Percentiles rank a stretch among this genome's conserved stretches.
phyloP scores from a whole-genome alignment of 1,284 basidiomycete species.

The Cryptococcus floricola region DNA sequence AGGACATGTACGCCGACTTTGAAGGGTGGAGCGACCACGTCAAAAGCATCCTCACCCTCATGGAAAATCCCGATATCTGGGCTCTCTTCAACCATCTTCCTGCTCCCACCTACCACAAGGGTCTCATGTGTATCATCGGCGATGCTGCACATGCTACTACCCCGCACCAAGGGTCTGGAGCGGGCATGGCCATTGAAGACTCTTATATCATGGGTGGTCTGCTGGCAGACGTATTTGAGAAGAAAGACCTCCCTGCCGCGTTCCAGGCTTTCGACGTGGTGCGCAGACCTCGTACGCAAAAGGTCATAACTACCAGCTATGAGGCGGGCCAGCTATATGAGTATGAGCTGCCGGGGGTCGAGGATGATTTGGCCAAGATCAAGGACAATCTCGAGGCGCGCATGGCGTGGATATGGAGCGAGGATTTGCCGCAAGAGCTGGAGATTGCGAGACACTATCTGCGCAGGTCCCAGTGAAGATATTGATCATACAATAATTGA shows the following conservation, averaged over 20 bases:
- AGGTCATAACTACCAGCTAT: no score
- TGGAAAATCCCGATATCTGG: slow-evolving; percentile 8
- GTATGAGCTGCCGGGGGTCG: no score
- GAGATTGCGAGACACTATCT: no score
- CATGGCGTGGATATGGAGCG: no score
- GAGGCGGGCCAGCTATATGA: no score
- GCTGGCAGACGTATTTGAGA: background rate
- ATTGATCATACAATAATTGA: no score
- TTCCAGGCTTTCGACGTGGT: slow-evolving; percentile 12
- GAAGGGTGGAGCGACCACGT: background rate
- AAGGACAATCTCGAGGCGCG: no score
- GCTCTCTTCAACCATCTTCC: slow-evolving; percentile 19
- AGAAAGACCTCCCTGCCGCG: background rate
- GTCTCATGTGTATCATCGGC: slow-evolving; percentile 11
- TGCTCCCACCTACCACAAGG: slow-evolving; percentile 7
- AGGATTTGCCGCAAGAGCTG: no score
- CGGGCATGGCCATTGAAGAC: slow-evolving; percentile 22
- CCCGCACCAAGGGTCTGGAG: slow-evolving; percentile 23
- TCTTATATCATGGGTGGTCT: slow-evolving; percentile 13
- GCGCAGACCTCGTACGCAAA: background rate
- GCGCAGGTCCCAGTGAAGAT: no score
- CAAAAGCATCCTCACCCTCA: slow-evolving; percentile 4
- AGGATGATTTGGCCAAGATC: no score
- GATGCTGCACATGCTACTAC: slow-evolving; percentile 21
- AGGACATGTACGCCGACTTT: background rate